Evolutionary conservation across 176 grass and related monocot genomes (phyloP), one percentile per base, ranked within the genome.

Genomic region (Pharus latifolius): DNA sequence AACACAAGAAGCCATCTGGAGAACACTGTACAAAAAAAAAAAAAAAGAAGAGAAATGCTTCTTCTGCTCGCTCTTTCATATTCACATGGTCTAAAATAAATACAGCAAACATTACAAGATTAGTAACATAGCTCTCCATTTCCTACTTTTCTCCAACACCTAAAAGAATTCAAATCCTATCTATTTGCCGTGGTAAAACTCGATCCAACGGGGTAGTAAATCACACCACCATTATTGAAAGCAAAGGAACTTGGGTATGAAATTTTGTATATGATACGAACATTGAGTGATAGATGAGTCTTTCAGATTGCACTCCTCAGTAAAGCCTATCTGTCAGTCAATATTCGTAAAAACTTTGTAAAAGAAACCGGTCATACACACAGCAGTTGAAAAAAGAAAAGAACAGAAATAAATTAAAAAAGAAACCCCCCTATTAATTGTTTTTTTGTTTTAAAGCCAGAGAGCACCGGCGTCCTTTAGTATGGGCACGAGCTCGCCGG

Each of bases 401-500:
- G 11, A 24, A 44, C 63, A 53, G 31, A 47, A 48, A 15, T n/a
- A n/a, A n/a, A n/a, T n/a, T n/a, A n/a, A 33, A 38, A 26, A 13
- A 17, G 29, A 28, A 16, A 27, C 7, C 17, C 20, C 5, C 41
- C 70, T 15, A 74, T 55, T 29, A 48, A 59, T 35, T 32, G 31
- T 43, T 54, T 3, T 46, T 30, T 49, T 1, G 1, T 10, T 8
- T 83, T 56, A 99, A 14, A 99, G 90, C 90, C 90, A 99, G 20
- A 99, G 90, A 2, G 90, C 95, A 3, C 90, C 90, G 63, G 95
- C 95, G 5, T 88, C 70, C 76, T 99, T 99, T 4, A 99, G 75
- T 16, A 94, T 99, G 15, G 95, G 90, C 72, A 99, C 90, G 47
- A 99, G 95, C 14, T 99, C 95, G 47, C 95, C 95, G 52, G 90